phyloP scores from a whole-genome alignment of 495 filamentous ascomycete genomes.

The Cetradonia linearis region DNA sequence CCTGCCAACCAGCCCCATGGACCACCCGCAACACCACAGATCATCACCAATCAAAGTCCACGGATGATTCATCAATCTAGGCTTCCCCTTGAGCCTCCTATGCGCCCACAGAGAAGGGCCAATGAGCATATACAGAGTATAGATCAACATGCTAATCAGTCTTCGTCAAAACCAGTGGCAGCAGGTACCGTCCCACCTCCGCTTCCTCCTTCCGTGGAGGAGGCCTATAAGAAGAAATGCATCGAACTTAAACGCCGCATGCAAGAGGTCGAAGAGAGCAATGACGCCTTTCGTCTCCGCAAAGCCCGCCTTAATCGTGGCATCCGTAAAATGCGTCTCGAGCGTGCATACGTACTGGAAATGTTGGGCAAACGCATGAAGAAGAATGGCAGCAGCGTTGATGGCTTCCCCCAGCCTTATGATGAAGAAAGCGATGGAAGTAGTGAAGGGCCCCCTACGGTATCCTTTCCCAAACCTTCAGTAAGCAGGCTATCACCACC shows the following conservation, averaged over 20 bases:
- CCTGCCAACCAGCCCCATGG: neutral
- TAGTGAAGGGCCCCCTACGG: constrained; percentile 24
- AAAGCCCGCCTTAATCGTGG: constrained; percentile 70
- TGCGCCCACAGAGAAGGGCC: neutral
- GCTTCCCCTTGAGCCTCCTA: no score
- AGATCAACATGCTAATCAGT: constrained; percentile 10
- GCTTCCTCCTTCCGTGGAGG: constrained; percentile 88
- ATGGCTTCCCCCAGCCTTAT: constrained; percentile 22
- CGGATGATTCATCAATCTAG: neutral
- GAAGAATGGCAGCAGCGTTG: constrained; percentile 32
- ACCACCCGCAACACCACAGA: neutral
- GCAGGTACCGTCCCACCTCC: constrained; percentile 42
- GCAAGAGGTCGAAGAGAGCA: constrained; percentile 78
- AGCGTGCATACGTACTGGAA: constrained; percentile 81
- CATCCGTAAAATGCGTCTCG: constrained; percentile 83
- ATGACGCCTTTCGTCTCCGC: constrained; percentile 67
- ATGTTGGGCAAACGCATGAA: constrained; percentile 71
- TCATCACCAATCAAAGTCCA: neutral
- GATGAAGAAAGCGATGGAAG: constrained; percentile 26
- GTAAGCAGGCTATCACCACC: neutral
- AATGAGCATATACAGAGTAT: neutral
- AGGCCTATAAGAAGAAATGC: constrained; percentile 94
- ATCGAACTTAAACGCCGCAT: constrained; percentile 88
- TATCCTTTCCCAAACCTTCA: constrained; percentile 14
- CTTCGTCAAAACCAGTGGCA: constrained; percentile 28